A percentile compares a stretch with the other conserved stretches of the same genome.
Evolutionary conservation across 2,329 filamentous ascomycete genomes (phyloP).

Genomic region (Didymosphaeria variabile): DNA sequence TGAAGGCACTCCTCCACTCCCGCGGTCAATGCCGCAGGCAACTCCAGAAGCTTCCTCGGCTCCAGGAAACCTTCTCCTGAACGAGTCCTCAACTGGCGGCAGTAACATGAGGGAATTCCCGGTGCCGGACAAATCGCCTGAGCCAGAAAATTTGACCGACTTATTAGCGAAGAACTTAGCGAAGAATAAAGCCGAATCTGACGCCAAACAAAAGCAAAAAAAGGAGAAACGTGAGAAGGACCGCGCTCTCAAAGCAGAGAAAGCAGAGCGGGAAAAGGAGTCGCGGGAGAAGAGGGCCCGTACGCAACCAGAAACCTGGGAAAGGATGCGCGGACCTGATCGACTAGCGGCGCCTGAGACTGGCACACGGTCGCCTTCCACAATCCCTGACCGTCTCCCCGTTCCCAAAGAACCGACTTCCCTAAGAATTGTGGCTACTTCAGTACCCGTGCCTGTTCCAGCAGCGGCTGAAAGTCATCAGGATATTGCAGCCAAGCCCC

Average conservation of each 20-base stretch:
- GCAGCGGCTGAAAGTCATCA: not conserved
- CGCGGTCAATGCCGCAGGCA: not conserved
- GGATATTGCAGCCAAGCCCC: not conserved
- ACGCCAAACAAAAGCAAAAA: not conserved
- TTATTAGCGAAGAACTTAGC: not conserved
- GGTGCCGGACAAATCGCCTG: conserved; percentile 12
- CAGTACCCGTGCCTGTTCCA: conserved; percentile 18
- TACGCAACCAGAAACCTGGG: not conserved
- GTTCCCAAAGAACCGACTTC: conserved; percentile 36
- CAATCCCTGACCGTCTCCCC: conserved; percentile 42
- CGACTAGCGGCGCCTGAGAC: not conserved
- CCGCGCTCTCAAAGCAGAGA: not conserved
- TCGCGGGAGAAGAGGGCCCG: not conserved
- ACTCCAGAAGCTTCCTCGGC: not conserved
- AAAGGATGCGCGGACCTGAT: not conserved
- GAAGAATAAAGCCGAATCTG: not conserved
- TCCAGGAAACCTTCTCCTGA: not conserved
- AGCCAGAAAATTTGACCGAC: not conserved
- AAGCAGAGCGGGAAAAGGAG: not conserved
- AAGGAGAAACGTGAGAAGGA: not conserved
- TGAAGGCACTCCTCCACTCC: conserved; percentile 1
- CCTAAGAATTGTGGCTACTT: conserved; percentile 36
- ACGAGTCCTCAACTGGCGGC: conserved; percentile 1
- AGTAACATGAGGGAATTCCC: not conserved
- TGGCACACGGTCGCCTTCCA: conserved; percentile 46